Percentiles rank a stretch among this genome's conserved stretches.
These are phyloP conservation scores for Thinopyrum elongatum DNA, from an alignment of 176 grass and related monocot genomes.

Conservation along the genomic window DNA sequence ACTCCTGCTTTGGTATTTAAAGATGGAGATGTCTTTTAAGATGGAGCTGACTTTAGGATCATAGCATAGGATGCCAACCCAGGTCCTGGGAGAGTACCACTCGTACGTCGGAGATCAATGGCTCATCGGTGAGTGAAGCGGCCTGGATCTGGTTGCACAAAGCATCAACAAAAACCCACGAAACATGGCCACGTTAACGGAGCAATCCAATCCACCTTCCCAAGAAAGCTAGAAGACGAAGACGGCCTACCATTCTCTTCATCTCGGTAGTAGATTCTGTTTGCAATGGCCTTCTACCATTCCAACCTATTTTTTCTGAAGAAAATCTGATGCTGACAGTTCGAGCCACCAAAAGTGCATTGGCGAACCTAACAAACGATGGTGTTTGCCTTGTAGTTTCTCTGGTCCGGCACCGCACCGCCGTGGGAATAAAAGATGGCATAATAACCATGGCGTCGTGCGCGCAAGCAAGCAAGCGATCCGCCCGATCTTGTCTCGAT, in stretches of 20 bases:
- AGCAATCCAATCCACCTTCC: not conserved
- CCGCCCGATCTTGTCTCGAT: not conserved
- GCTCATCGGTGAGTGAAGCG: not conserved
- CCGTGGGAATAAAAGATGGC: not conserved
- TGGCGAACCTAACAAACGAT: not conserved
- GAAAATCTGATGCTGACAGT: not conserved
- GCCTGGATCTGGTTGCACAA: not conserved
- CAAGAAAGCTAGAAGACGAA: not conserved
- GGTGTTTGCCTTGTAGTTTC: not conserved
- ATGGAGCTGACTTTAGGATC: conserved; percentile 32
- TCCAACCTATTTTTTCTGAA: not conserved
- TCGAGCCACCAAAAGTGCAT: not conserved
- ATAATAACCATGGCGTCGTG: conserved; percentile 18
- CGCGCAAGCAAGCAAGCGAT: conserved; percentile 23
- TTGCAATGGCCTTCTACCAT: not conserved
- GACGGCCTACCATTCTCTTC: not conserved
- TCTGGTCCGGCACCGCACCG: not conserved
- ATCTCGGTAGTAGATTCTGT: not conserved
- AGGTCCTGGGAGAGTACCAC: not conserved
- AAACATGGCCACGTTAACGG: not conserved
- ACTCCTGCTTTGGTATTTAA: conserved; percentile 25
- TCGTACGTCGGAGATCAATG: not conserved
- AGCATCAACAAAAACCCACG: not conserved
- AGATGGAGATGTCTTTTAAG: not conserved
- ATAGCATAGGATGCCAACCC: not conserved